Base-by-base conservation (phyloP, 2,329 filamentous ascomycete genomes). In the Amylocarpus encephaloides region DNA sequence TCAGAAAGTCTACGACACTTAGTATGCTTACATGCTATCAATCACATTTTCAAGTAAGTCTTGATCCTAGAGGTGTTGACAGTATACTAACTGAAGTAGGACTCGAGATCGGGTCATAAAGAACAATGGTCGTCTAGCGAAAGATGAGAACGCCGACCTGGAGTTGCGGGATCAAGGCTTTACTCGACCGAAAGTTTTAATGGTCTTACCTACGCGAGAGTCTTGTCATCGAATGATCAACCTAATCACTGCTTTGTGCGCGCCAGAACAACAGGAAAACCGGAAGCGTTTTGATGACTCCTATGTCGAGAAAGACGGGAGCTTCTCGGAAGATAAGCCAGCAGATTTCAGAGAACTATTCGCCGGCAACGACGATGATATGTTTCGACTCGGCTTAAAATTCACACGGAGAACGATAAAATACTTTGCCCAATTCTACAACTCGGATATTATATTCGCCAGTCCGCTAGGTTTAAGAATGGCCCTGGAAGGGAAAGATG, bases 401-500 rank as follows among this genome's bases (percentile, higher is more conserved):
- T 94, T 98, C 67, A 97, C 93, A 0, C 82, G 93, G 54, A 97
- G 96, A 70, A 95, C 90, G 0, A 76, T 97, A 65, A 97, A 96
- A 67, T 93, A 87, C 66, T 98, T 95, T 71, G 80, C 92, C 0
- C 86, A 90, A 55, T 98, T 98, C 67, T 97, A 97, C 73, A 92
- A 86, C 66, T 95, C 91, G 9, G 93, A 98, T 66, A 90, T 98
- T 57, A 88, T 98, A 49, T 76, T 98, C 48, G 90, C 89, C 18
- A 95, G 89, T 59, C 89, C 93, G 0, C 75, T 98, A 2, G 93
- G 93, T 10, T 75, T 98, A 13, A 86, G 90, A 48, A 90, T 93
- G 71, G 88, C 90, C 38, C 91, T 98, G 61, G 90, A 92, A 39
- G 85, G 88, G 34, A 77, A 80, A 43, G 76, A 73, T 13, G 73